Base-by-base conservation (phyloP, 2,329 filamentous ascomycete species). In the Ophiosphaerella herpotricha region DNA sequence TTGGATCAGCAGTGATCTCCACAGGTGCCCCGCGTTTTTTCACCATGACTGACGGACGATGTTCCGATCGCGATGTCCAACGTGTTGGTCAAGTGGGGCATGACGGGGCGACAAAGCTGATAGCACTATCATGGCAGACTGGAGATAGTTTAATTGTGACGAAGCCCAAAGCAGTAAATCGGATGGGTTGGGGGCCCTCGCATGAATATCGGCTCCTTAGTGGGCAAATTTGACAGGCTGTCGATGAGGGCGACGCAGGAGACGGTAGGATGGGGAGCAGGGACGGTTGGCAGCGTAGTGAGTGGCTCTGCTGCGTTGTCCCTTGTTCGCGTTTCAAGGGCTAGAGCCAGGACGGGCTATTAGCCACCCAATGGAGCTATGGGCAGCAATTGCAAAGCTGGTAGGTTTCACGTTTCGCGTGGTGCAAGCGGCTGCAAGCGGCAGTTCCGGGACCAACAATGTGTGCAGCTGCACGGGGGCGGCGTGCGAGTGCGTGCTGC, bases 321-420 rank as follows among this genome's bases (percentile, higher is more conserved):
- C 43, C 46, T 52, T 52, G 52, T 52, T 29, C 55, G 53, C 54
- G 59, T 61, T 60, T 61, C 55, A 60, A 48, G 39, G 48, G 48
- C 49, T 39, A 33, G 18, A 37, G 18, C 47, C 46, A 48, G 55
- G 45, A 43, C 50, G 41, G 46, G 42, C 44, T 49, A 40, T 45
- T 54, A 56, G 42, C 48, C 50, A 57, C 44, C 38, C 23, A 41
- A 44, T 42, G 37, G 57, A 38, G 37, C 16, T 16, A 45, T 36
- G 42, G 49, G 42, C 52, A 45, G 48, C 45, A n/a, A 26, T 33
- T 36, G 31, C 48, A 46, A 41, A 26, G 48, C 50, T 44, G 38
- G 14, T 8, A 9, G 29, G 54, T 60, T 58, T 56, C 55, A 57
- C 41, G 50, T 46, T 46, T 47, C 40, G 55, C 49, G 51, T 59